Conservation (phyloP, 345 rosid species). For the Psidium friedrichsthalianum region DNA sequence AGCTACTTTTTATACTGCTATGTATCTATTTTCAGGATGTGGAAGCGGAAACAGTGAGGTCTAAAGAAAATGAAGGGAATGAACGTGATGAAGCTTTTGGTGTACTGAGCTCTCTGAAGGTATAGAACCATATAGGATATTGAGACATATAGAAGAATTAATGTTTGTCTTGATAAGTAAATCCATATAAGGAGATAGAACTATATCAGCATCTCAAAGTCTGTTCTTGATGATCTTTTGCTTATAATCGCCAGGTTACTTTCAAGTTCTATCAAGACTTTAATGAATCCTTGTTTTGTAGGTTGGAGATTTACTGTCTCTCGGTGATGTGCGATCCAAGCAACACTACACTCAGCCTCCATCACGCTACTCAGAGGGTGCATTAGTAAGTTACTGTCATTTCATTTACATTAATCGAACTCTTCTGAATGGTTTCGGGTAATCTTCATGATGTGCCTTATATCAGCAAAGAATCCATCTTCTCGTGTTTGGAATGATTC, state of each 20-base stretch:
- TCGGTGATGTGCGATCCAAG: constrained; percentile 44
- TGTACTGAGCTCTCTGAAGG: constrained; percentile 57
- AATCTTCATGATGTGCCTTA: background rate
- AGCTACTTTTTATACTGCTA: background rate
- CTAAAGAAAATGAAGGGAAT: constrained; percentile 30
- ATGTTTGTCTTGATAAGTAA: background rate
- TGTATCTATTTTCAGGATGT: constrained; percentile 34
- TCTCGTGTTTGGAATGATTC: background rate
- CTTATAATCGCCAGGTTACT: background rate
- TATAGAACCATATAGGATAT: constrained; percentile 1
- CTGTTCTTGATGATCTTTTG: background rate
- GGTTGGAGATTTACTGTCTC: constrained; percentile 50
- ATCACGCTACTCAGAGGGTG: constrained; percentile 81
- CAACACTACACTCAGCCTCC: constrained; percentile 81
- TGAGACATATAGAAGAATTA: background rate
- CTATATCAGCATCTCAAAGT: background rate
- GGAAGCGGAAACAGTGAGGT: constrained; percentile 44
- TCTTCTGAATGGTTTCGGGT: background rate
- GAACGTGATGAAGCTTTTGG: constrained; percentile 39
- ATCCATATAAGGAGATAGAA: background rate
- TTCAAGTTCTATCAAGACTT: background rate
- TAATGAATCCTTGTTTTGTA: constrained; percentile 13
- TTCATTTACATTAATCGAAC: constrained; percentile 1
- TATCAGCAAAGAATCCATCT: background rate
- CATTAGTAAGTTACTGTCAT: constrained; percentile 48